Evolutionary conservation across 495 filamentous ascomycete species (phyloP).

Genomic region (Penicillium soppii): DNA sequence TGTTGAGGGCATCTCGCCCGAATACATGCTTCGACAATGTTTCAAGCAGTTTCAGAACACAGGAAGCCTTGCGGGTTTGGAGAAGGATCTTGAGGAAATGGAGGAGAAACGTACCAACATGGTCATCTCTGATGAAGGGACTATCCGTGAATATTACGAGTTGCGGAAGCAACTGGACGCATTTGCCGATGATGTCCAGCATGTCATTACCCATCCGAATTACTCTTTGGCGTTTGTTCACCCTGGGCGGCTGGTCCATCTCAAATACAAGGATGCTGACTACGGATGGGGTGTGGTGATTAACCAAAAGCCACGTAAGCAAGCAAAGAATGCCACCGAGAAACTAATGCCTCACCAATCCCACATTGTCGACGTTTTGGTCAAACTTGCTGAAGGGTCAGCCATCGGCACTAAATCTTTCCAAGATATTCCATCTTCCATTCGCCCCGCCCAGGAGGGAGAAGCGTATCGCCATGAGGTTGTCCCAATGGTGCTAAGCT

Average conservation of each 20-base stretch:
- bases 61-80: slow-evolving; percentile 75
- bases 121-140: slow-evolving; percentile 78
- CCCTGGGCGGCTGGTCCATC: slow-evolving; percentile 76
- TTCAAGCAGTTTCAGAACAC: slow-evolving; percentile 98
- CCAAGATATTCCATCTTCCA: slow-evolving; percentile 60
- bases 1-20: slow-evolving; percentile 93
- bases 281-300: slow-evolving; percentile 93
- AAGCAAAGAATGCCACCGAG: slow-evolving; percentile 58
- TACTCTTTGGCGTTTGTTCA: slow-evolving; percentile 79
- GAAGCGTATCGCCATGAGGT: slow-evolving; percentile 76
- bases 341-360: slow-evolving; percentile 68
- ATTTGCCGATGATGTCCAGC: slow-evolving; percentile 80
- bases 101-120: slow-evolving; percentile 70
- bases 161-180: slow-evolving; percentile 77
- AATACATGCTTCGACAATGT: slow-evolving; percentile 94
- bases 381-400: slow-evolving; percentile 65
- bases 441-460: slow-evolving; percentile 62
- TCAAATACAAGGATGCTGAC: slow-evolving; percentile 74
- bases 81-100: slow-evolving; percentile 72
- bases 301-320: slow-evolving; percentile 61
- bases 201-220: slow-evolving; percentile 85
- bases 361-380: slow-evolving; percentile 76
- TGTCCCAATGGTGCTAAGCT: slow-evolving; percentile 81
- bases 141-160: slow-evolving; percentile 88
- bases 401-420: slow-evolving; percentile 56